Conservation (phyloP, 2,329 filamentous ascomycete genomes). For the Trichoderma koningiopsis region DNA sequence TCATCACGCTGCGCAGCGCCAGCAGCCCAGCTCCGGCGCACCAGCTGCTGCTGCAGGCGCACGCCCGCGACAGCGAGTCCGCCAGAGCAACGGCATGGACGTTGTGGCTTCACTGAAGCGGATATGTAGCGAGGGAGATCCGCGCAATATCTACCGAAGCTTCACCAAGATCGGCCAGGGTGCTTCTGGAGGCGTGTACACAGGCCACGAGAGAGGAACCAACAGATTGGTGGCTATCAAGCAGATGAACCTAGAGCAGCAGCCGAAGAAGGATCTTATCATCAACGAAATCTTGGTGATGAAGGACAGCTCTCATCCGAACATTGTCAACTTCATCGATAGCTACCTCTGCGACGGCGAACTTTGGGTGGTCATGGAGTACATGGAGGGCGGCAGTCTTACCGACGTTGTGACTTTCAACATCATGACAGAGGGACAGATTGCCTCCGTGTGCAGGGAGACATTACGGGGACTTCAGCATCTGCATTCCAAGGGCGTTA, state of each 20-base stretch:
- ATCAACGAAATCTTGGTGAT: constrained; percentile 99
- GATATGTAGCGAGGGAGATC: constrained; percentile 89
- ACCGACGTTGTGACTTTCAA: constrained; percentile 99
- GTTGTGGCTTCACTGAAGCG: constrained; percentile 80
- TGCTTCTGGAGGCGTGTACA: constrained; percentile 93
- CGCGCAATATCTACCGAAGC: constrained; percentile 80
- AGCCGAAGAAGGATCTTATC: constrained; percentile 98
- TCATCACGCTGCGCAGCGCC: constrained; percentile 38
- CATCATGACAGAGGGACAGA: constrained; percentile 98
- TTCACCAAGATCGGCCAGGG: constrained; percentile 97
- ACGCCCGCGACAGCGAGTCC: constrained; percentile 73
- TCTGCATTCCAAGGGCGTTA: constrained; percentile 95
- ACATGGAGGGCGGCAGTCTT: constrained; percentile 96
- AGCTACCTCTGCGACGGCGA: constrained; percentile 89
- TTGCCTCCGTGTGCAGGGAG: constrained; percentile 93
- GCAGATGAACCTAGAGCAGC: constrained; percentile 98
- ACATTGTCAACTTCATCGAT: constrained; percentile 99
- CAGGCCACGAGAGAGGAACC: constrained; percentile 79
- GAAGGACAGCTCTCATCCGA: constrained; percentile 98
- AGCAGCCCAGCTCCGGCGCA: constrained; percentile 36
- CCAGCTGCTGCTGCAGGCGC: constrained; percentile 52
- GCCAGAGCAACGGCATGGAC: constrained; percentile 80
- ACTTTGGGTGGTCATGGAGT: constrained; percentile 99
- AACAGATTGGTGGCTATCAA: constrained; percentile 96
- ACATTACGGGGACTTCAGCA: constrained; percentile 91